Percentiles rank a stretch among this genome's conserved stretches.
Conservation (phyloP, 441 rosid species). For the Gossypium aridum region DNA sequence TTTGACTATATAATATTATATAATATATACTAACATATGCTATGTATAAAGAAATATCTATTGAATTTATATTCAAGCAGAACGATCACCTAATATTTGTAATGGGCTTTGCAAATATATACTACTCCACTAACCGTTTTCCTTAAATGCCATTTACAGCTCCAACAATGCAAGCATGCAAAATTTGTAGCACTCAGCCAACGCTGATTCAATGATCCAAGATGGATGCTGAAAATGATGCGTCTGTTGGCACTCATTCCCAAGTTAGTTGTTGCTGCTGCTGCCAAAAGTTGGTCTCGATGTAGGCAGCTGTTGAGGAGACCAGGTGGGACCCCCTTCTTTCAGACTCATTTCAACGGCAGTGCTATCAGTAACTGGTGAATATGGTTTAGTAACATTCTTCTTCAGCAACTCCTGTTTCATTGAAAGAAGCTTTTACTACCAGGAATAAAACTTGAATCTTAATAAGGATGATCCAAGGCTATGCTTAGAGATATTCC, state of each 20-base stretch:
- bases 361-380: slow-evolving; percentile 43
- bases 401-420: slow-evolving; percentile 65
- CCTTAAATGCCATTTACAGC: neutral
- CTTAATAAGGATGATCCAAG: neutral
- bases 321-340: slow-evolving; percentile 37
- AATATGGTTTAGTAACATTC: slow-evolving; percentile 78
- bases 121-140: neutral
- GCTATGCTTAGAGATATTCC: neutral
- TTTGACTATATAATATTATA: neutral
- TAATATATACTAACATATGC: neutral
- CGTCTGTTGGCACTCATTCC: neutral
- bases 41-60: neutral
- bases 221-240: neutral
- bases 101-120: neutral
- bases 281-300: slow-evolving; percentile 64
- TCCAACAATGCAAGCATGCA: neutral
- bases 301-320: slow-evolving; percentile 49
- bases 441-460: neutral
- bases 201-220: neutral
- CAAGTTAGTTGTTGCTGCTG: slow-evolving; percentile 26
- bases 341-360: slow-evolving; percentile 35
- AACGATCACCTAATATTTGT: neutral
- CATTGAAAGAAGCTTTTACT: neutral
- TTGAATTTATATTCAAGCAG: neutral
- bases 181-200: neutral